A percentile compares a stretch with the other conserved stretches of the same genome.
These are phyloP conservation scores for Arbutus unedo DNA, from an alignment of 148 eudicot genomes.

Conservation along the genomic window DNA sequence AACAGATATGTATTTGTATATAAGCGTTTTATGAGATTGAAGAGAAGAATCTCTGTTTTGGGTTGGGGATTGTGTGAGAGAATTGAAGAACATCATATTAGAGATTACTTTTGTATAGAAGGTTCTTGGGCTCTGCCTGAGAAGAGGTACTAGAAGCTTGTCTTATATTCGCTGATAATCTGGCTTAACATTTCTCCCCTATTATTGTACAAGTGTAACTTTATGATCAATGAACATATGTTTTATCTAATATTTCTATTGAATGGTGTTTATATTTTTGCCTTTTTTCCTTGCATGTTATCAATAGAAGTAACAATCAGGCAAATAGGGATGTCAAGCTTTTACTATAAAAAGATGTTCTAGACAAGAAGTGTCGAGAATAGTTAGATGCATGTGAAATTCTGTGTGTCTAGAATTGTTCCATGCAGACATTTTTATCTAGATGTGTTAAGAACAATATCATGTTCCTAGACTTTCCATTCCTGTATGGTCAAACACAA, in stretches of 20 bases:
- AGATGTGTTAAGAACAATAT: too few relatives aligned
- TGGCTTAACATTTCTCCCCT: background rate
- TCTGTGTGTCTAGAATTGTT: too few relatives aligned
- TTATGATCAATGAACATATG: background rate
- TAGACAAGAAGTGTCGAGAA: too few relatives aligned
- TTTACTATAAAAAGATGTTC: too few relatives aligned
- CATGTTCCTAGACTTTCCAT: too few relatives aligned
- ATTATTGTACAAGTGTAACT: background rate
- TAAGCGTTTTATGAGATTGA: background rate
- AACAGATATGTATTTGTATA: background rate
- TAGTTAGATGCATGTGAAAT: too few relatives aligned
- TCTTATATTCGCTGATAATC: background rate
- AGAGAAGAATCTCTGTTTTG: background rate
- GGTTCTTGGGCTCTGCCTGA: background rate
- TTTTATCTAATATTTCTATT: background rate
- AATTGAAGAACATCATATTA: background rate
- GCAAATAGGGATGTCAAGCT: too few relatives aligned
- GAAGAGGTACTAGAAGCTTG: slow-evolving; percentile 1
- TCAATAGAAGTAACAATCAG: too few relatives aligned
- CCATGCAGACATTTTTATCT: too few relatives aligned
- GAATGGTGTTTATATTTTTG: background rate
- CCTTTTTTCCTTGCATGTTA: too few relatives aligned
- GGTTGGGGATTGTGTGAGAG: background rate
- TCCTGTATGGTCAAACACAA: too few relatives aligned
- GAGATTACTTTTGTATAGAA: background rate